Percentiles rank a stretch among this genome's conserved stretches.
Conservation (phyloP, 2,329 filamentous ascomycete species). For the Piedraia hortae region DNA sequence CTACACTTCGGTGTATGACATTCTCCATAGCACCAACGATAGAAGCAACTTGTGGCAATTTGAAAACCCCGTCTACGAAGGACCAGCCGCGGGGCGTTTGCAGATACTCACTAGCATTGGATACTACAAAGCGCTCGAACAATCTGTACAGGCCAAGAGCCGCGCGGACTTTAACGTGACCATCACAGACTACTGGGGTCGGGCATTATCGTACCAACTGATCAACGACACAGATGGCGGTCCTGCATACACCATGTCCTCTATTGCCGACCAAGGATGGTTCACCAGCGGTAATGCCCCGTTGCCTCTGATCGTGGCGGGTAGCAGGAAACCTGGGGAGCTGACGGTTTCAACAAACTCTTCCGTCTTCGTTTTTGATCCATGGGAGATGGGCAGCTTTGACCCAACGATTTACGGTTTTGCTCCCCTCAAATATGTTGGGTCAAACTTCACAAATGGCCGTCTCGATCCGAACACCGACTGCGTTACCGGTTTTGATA, state of each 20-base stretch:
- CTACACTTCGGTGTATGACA: conserved; percentile 37
- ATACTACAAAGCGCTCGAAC: conserved; percentile 34
- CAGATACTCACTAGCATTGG: conserved; percentile 26
- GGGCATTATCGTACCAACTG: conserved; percentile 63
- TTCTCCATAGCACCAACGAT: conserved; percentile 18
- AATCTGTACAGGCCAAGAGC: conserved; percentile 31
- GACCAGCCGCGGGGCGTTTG: conserved; percentile 23
- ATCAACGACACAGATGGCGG: conserved; percentile 52
- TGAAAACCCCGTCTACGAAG: conserved; percentile 31
- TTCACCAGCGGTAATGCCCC: conserved; percentile 38
- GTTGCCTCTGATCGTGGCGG: conserved; percentile 45
- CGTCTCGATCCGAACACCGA: conserved; percentile 23
- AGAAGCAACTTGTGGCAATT: conserved; percentile 29
- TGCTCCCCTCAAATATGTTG: conserved; percentile 40
- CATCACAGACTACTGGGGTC: conserved; percentile 56
- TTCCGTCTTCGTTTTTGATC: conserved; percentile 53
- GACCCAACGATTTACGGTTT: conserved; percentile 49
- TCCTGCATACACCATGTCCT: conserved; percentile 55
- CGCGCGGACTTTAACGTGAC: conserved; percentile 39
- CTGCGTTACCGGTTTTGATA: conserved; percentile 61
- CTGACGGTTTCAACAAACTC: conserved; percentile 37
- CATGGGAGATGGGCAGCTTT: conserved; percentile 51
- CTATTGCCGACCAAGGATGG: conserved; percentile 34
- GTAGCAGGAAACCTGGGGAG: conserved; percentile 36
- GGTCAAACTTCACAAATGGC: conserved; percentile 42